phyloP scores from a whole-genome alignment of 768 basidiomycete species.

The Sistotremastrum suecicum region DNA sequence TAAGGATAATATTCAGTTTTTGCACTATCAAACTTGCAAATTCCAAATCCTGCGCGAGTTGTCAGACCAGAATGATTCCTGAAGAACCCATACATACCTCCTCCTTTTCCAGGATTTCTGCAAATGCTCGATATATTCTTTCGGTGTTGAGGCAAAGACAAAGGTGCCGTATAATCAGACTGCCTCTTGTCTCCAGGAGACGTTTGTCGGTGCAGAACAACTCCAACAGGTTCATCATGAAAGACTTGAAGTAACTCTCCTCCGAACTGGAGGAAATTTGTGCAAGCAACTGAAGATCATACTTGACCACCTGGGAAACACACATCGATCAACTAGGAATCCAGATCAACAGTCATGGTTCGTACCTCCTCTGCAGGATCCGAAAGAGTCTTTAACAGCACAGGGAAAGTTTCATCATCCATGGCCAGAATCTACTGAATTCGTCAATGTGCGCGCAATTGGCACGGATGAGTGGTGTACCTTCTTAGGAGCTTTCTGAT shows the following conservation, averaged over 20 bases:
- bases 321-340: background rate
- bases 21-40: slow-evolving; percentile 97
- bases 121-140: slow-evolving; percentile 87
- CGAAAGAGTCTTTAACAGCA: slow-evolving; percentile 86
- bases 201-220: slow-evolving; percentile 90
- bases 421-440: slow-evolving; percentile 69
- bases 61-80: background rate
- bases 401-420: slow-evolving; percentile 96
- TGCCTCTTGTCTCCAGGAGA: slow-evolving; percentile 81
- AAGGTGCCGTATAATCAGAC: slow-evolving; percentile 88
- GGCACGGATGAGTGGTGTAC: slow-evolving; percentile 21
- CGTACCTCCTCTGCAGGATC: slow-evolving; percentile 89
- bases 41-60: slow-evolving; percentile 64
- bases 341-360: background rate
- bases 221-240: slow-evolving; percentile 90
- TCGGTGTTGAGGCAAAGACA: slow-evolving; percentile 92
- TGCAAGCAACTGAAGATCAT: slow-evolving; percentile 88
- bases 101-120: slow-evolving; percentile 96
- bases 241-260: slow-evolving; percentile 87
- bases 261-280: slow-evolving; percentile 95
- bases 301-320: slow-evolving; percentile 71
- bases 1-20: slow-evolving; percentile 91
- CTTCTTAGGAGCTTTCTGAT: slow-evolving; percentile 95
- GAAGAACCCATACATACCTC: slow-evolving; percentile 41
- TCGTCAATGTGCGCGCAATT: background rate